A percentile compares a stretch with the other conserved stretches of the same genome.
Evolutionary conservation across 2,329 filamentous ascomycete species (phyloP).

Genomic region (Tolypocladium tropicale): DNA sequence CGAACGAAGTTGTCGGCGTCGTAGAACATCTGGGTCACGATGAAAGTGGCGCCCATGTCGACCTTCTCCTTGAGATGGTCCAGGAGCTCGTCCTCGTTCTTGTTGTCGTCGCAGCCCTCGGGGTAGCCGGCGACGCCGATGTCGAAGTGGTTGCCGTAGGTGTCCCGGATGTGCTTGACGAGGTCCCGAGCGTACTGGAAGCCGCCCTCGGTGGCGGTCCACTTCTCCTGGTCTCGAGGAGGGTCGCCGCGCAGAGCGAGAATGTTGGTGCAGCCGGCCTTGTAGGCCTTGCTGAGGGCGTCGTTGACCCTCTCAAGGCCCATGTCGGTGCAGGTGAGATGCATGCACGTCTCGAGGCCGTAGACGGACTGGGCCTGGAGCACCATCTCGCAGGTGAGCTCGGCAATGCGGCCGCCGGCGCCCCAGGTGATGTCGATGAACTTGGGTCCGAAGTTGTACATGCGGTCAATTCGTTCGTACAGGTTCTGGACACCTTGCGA

Average conservation of each 20-base stretch:
- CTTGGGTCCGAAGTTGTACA: slow-evolving; percentile 86
- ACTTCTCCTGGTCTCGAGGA: slow-evolving; percentile 85
- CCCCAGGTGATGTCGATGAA: slow-evolving; percentile 99
- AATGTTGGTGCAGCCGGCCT: slow-evolving; percentile 94
- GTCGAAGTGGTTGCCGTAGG: slow-evolving; percentile 70
- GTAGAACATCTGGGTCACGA: slow-evolving; percentile 99
- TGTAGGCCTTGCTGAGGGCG: slow-evolving; percentile 80
- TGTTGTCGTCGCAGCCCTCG: slow-evolving; percentile 89
- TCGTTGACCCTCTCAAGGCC: slow-evolving; percentile 82
- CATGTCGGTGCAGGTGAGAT: slow-evolving; percentile 98
- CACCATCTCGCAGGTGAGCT: slow-evolving; percentile 96
- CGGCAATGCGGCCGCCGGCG: slow-evolving; percentile 80
- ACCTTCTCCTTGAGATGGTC: slow-evolving; percentile 96
- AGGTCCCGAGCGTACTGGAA: slow-evolving; percentile 92
- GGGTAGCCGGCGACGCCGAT: slow-evolving; percentile 97
- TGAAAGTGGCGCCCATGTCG: slow-evolving; percentile 84
- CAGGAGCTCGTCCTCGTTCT: slow-evolving; percentile 73
- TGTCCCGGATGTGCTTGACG: slow-evolving; percentile 69
- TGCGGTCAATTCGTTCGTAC: slow-evolving; percentile 98
- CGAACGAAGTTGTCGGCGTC: slow-evolving; percentile 89
- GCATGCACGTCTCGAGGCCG: slow-evolving; percentile 97
- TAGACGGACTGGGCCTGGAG: slow-evolving; percentile 90
- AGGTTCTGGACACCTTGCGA: slow-evolving; percentile 96
- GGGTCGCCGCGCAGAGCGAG: slow-evolving; percentile 88
- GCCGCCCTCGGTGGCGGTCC: slow-evolving; percentile 76